These are phyloP conservation scores for Passiflora organensis DNA, from an alignment of 345 rosid genomes.

Conservation along the genomic window DNA sequence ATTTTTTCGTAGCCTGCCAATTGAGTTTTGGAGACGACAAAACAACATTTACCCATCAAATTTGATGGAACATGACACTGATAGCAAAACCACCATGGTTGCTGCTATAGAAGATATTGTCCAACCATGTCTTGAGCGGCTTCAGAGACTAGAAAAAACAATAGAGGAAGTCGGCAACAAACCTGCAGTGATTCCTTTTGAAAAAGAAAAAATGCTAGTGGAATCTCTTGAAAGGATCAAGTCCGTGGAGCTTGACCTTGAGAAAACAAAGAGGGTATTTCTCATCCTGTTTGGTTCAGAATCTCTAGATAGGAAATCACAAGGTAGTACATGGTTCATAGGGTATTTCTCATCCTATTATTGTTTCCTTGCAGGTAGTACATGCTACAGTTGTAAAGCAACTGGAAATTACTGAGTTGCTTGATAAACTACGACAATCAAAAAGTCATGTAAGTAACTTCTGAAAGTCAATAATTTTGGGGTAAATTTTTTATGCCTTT, in stretches of 20 bases:
- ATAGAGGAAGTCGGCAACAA: slow-evolving; percentile 57
- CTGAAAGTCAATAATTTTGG: no score
- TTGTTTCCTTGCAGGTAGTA: slow-evolving; percentile 44
- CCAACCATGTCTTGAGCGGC: slow-evolving; percentile 67
- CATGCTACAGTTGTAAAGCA: slow-evolving; percentile 71
- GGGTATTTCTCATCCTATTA: neutral
- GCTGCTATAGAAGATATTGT: slow-evolving; percentile 39
- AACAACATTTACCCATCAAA: slow-evolving; percentile 44
- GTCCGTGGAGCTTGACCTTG: slow-evolving; percentile 80
- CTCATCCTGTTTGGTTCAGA: slow-evolving; percentile 5
- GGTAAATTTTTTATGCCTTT: no score
- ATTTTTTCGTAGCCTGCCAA: slow-evolving; percentile 30
- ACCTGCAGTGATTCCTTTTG: slow-evolving; percentile 71
- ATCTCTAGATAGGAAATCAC: no score
- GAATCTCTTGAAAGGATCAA: slow-evolving; percentile 83
- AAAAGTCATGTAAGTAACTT: slow-evolving; percentile 53
- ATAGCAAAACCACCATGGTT: slow-evolving; percentile 18
- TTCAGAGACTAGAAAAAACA: slow-evolving; percentile 60
- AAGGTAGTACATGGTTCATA: neutral
- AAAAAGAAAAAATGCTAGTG: slow-evolving; percentile 73
- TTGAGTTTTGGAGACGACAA: slow-evolving; percentile 51
- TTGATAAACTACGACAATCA: slow-evolving; percentile 52
- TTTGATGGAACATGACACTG: slow-evolving; percentile 26
- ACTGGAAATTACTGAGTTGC: slow-evolving; percentile 61
- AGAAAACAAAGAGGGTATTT: slow-evolving; percentile 78